Percentiles rank a stretch among this genome's conserved stretches.
These are phyloP conservation scores for Tremella yokohamensis DNA, from an alignment of 768 basidiomycete genomes.

Conservation along the genomic window DNA sequence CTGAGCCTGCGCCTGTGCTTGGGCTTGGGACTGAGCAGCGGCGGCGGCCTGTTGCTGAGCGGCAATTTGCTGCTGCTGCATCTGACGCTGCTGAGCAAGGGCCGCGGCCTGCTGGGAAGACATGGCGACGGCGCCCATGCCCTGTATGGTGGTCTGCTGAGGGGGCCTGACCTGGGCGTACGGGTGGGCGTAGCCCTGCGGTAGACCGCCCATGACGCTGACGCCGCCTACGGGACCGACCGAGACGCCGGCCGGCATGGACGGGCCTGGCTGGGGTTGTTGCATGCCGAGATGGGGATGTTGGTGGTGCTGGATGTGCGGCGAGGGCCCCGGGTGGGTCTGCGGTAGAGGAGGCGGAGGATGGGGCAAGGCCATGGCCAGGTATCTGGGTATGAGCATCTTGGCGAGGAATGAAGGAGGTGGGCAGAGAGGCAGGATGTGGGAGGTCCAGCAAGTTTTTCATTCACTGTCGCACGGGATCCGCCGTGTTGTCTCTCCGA, in stretches of 20 bases:
- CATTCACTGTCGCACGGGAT: background rate
- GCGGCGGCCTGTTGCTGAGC: constrained; percentile 10
- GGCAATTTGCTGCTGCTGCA: constrained; percentile 26
- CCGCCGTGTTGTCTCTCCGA: background rate
- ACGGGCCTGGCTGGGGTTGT: constrained; percentile 13
- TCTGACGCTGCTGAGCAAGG: constrained; percentile 25
- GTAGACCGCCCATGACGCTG: constrained; percentile 7
- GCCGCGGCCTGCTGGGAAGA: constrained; percentile 11
- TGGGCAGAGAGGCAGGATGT: background rate
- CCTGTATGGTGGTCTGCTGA: background rate
- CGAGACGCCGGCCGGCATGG: background rate
- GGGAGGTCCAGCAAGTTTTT: background rate
- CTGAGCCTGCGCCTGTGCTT: constrained; percentile 23
- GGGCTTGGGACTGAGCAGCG: constrained; percentile 11
- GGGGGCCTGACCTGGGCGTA: constrained; percentile 13
- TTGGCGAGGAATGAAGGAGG: background rate
- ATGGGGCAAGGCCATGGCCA: constrained; percentile 33
- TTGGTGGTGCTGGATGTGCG: constrained; percentile 10
- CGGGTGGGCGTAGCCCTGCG: constrained; percentile 17
- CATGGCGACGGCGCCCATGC: constrained; percentile 11
- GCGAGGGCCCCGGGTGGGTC: constrained; percentile 2
- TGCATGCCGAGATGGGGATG: constrained; percentile 11
- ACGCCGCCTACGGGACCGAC: too few species aligned
- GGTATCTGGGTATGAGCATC: background rate
- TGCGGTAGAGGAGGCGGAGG: constrained; percentile 15